phyloP scores from a whole-genome alignment of 2,329 filamentous ascomycete species.

The Phialophora verrucosa region DNA sequence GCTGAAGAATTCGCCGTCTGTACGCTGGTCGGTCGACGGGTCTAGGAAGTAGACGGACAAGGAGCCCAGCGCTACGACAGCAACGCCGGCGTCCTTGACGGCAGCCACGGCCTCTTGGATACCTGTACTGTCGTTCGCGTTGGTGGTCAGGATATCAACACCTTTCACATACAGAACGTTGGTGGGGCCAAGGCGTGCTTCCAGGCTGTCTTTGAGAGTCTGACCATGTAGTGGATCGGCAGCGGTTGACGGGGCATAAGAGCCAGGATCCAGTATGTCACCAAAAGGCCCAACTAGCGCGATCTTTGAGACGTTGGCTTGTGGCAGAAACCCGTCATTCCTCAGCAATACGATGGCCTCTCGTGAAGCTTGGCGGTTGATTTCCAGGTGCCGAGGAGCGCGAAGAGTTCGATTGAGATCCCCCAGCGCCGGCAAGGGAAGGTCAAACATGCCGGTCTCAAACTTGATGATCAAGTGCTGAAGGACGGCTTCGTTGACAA shows the following conservation, averaged over 20 bases:
- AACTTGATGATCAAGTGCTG: slow-evolving; percentile 19
- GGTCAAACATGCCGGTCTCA: slow-evolving; percentile 13
- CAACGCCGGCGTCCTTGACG: not conserved
- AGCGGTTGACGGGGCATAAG: not conserved
- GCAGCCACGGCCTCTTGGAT: not conserved
- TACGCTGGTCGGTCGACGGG: not conserved
- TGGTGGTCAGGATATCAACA: not conserved
- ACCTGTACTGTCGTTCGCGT: not conserved
- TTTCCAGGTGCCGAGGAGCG: slow-evolving; percentile 1
- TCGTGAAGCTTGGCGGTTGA: slow-evolving; percentile 14
- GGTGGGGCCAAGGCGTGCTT: not conserved
- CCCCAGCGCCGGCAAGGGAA: slow-evolving; percentile 6
- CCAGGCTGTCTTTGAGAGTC: not conserved
- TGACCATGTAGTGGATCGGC: not conserved
- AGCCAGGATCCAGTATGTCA: not conserved
- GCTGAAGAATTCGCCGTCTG: slow-evolving; percentile 10
- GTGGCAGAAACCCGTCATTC: slow-evolving; percentile 9
- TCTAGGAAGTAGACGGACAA: not conserved
- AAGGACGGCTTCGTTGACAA: slow-evolving; percentile 7
- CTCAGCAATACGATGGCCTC: slow-evolving; percentile 12
- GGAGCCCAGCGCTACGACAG: not conserved
- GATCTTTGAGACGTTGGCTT: not conserved
- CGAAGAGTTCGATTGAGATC: slow-evolving; percentile 2
- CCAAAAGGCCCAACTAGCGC: not conserved
- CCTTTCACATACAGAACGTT: not conserved